Evolutionary conservation across 495 filamentous ascomycete genomes (phyloP).

Genomic region (Astrothelium macrocarpum): DNA sequence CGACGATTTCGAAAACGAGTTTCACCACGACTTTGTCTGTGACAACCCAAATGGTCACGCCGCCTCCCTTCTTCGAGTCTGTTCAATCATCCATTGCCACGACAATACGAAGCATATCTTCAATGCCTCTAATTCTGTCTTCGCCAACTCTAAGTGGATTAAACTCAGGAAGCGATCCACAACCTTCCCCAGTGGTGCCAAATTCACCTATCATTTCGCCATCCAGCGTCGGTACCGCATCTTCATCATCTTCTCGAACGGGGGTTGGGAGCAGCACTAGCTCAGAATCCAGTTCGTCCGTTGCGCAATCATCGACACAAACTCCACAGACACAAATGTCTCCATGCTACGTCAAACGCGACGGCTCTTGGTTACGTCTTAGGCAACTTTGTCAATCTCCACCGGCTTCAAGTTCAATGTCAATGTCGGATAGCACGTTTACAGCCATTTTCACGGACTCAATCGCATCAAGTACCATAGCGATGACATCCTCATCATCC

Average conservation of each 20-base stretch:
- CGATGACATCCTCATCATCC: not conserved
- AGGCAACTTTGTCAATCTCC: not conserved
- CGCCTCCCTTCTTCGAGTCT: not conserved
- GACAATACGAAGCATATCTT: not conserved
- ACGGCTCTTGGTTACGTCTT: not conserved
- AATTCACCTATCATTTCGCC: not conserved
- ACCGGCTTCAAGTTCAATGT: not conserved
- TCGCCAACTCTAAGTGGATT: not conserved
- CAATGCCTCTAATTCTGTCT: not conserved
- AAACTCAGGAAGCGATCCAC: not conserved
- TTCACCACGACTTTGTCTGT: not conserved
- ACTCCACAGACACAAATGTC: not conserved
- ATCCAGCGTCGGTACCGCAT: not conserved
- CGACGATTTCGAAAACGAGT: slow-evolving; percentile 2
- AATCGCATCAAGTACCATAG: not conserved
- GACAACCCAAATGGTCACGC: not conserved
- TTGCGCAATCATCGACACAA: not conserved
- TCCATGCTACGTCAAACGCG: not conserved
- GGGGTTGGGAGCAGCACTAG: not conserved
- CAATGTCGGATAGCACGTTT: not conserved
- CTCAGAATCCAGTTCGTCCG: not conserved
- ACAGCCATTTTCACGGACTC: not conserved
- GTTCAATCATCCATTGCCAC: not conserved
- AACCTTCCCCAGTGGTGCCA: not conserved
- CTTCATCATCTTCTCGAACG: not conserved